Conservation (phyloP, 176 grass and related monocot genomes). For the Saccharum officinarum region DNA sequence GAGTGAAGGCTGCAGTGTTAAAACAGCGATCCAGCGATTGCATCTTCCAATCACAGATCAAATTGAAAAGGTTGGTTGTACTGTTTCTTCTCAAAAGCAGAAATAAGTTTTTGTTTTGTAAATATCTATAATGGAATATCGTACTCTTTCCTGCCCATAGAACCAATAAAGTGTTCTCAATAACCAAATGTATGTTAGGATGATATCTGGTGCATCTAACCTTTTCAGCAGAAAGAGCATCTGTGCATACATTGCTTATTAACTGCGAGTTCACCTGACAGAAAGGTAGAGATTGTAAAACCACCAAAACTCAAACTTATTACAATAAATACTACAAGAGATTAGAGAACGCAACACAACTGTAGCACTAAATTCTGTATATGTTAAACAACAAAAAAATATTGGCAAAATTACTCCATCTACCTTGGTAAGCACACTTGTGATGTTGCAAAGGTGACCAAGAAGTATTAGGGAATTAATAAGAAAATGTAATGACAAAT, state of each 20-base stretch:
- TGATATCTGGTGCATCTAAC: conserved; percentile 38
- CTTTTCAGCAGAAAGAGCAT: conserved; percentile 99
- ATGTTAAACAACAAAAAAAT: conserved; percentile 1
- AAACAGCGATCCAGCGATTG: background rate
- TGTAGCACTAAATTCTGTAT: background rate
- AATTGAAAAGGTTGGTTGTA: background rate
- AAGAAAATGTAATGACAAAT: background rate
- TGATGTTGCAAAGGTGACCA: background rate
- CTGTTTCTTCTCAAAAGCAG: background rate
- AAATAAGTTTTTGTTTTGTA: background rate
- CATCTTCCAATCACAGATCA: background rate
- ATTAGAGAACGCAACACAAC: background rate
- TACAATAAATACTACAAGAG: conserved; percentile 15
- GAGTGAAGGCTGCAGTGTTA: background rate
- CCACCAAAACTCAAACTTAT: background rate
- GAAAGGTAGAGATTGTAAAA: conserved; percentile 21
- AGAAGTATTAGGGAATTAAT: background rate
- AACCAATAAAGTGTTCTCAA: background rate
- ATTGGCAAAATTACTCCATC: conserved; percentile 1
- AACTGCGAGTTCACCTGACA: conserved; percentile 96
- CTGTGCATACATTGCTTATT: conserved; percentile 95
- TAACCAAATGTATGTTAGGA: conserved; percentile 14
- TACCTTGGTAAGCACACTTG: background rate
- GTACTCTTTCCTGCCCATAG: background rate
- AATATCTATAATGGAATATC: background rate